Conservation (phyloP, 2,329 filamentous ascomycete species). For the Nemania diffusa region DNA sequence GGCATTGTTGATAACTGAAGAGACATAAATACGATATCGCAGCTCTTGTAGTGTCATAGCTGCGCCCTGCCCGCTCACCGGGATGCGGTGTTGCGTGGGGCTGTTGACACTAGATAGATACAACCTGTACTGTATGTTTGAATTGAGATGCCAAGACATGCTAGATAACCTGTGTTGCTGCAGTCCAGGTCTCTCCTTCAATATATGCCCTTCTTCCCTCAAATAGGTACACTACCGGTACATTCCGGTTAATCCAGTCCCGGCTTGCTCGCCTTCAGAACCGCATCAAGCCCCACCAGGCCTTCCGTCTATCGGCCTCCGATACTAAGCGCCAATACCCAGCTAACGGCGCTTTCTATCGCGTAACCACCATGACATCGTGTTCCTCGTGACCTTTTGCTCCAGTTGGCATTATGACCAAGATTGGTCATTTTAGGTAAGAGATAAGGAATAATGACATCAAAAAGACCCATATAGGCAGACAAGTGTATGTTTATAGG, state of each 20-base stretch:
- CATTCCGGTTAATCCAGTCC: slow-evolving; percentile 16
- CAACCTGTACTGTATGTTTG: background rate
- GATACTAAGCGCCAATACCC: slow-evolving; percentile 34
- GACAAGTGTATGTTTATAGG: background rate
- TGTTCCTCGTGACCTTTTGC: slow-evolving; percentile 22
- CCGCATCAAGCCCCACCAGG: slow-evolving; percentile 10
- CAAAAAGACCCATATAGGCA: background rate
- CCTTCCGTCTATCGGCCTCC: slow-evolving; percentile 23
- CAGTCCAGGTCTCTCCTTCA: too few relatives aligned
- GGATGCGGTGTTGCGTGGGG: background rate
- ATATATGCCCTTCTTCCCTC: too few relatives aligned
- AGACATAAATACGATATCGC: background rate
- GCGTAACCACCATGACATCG: slow-evolving; percentile 30
- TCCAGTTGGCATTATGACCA: background rate
- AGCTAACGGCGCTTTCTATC: slow-evolving; percentile 19
- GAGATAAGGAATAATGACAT: slow-evolving; percentile 3
- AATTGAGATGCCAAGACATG: background rate
- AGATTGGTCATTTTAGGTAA: slow-evolving; percentile 22
- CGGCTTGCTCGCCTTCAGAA: slow-evolving; percentile 6
- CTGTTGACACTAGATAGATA: background rate
- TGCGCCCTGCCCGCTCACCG: slow-evolving; percentile 1
- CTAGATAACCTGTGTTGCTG: too few relatives aligned
- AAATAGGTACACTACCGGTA: background rate
- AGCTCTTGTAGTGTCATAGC: background rate
- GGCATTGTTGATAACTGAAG: background rate